Evolutionary conservation across 2,329 filamentous ascomycete species (phyloP).

Genomic region (Curvularia sp.): DNA sequence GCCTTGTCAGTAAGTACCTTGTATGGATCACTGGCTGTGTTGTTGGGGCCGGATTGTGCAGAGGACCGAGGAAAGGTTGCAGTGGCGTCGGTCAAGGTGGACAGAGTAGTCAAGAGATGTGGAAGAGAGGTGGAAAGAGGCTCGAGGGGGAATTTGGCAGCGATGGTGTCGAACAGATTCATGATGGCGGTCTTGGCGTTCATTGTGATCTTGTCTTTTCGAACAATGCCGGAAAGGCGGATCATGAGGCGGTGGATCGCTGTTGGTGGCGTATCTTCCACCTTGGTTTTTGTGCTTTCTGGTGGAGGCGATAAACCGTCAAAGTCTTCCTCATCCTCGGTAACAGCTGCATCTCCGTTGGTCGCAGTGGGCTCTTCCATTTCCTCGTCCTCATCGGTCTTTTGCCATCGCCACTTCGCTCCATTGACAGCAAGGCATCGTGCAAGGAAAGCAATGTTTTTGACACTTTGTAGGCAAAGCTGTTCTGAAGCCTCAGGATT

Average conservation of each 20-base stretch:
- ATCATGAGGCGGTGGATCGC: slow-evolving; percentile 78
- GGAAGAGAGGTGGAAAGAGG: slow-evolving; percentile 70
- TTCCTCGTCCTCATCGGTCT: slow-evolving; percentile 53
- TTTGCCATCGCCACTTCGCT: slow-evolving; percentile 55
- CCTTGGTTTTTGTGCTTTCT: slow-evolving; percentile 28
- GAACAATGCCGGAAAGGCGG: slow-evolving; percentile 78
- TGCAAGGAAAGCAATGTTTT: slow-evolving; percentile 84
- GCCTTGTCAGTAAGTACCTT: slow-evolving; percentile 75
- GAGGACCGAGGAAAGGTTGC: slow-evolving; percentile 73
- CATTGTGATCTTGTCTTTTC: slow-evolving; percentile 69
- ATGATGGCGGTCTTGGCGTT: slow-evolving; percentile 79
- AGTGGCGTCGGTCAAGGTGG: slow-evolving; percentile 82
- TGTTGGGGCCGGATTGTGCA: slow-evolving; percentile 69
- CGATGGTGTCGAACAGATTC: slow-evolving; percentile 74
- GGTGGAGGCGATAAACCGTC: slow-evolving; percentile 36
- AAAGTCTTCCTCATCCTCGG: slow-evolving; percentile 48
- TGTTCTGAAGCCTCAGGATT: slow-evolving; percentile 71
- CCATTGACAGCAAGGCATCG: slow-evolving; percentile 68
- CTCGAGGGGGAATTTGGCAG: slow-evolving; percentile 65
- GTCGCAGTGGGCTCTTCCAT: slow-evolving; percentile 54
- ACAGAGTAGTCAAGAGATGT: slow-evolving; percentile 71
- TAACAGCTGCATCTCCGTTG: slow-evolving; percentile 29
- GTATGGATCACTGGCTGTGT: slow-evolving; percentile 63
- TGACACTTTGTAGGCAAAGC: slow-evolving; percentile 78
- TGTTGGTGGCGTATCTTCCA: slow-evolving; percentile 44